Evolutionary conservation across 441 rosid species (phyloP).

Genomic region (Capsella rubella): DNA sequence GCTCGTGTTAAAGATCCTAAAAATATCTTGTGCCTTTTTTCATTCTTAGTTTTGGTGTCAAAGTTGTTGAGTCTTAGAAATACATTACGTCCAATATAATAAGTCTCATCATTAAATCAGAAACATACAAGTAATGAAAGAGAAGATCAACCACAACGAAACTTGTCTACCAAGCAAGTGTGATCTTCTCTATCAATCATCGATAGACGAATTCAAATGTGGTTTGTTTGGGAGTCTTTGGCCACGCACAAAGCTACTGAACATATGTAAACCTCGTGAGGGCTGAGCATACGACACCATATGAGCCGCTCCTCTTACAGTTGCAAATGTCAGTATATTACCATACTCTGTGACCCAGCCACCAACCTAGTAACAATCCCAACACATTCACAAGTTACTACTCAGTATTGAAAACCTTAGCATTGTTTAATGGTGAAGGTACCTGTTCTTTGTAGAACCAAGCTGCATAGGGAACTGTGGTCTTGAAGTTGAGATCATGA

Average conservation of each 20-base stretch:
- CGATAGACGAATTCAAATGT: not conserved
- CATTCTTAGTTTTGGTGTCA: too few species aligned
- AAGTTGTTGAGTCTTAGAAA: too few species aligned
- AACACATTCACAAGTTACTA: not conserved
- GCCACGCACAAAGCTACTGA: constrained; percentile 68
- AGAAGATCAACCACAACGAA: not conserved
- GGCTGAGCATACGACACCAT: constrained; percentile 90
- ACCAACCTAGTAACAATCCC: constrained; percentile 57
- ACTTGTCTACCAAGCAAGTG: not conserved
- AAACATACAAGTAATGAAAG: too few species aligned
- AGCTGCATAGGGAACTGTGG: constrained; percentile 69
- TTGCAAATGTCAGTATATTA: constrained; percentile 69
- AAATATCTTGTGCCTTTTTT: too few species aligned
- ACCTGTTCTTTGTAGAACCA: constrained; percentile 97
- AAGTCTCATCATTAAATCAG: too few species aligned
- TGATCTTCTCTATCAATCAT: constrained; percentile 28
- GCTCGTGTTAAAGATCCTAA: too few species aligned
- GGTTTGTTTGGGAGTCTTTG: constrained; percentile 65
- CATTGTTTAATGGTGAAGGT: constrained; percentile 2
- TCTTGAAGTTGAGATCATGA: constrained; percentile 56
- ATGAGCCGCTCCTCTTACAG: constrained; percentile 86
- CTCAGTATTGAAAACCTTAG: too few species aligned
- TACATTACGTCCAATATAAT: too few species aligned
- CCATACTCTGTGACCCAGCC: constrained; percentile 90
- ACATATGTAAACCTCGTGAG: constrained; percentile 77